Conservation (phyloP, 345 rosid species). For the Acer negundo region DNA sequence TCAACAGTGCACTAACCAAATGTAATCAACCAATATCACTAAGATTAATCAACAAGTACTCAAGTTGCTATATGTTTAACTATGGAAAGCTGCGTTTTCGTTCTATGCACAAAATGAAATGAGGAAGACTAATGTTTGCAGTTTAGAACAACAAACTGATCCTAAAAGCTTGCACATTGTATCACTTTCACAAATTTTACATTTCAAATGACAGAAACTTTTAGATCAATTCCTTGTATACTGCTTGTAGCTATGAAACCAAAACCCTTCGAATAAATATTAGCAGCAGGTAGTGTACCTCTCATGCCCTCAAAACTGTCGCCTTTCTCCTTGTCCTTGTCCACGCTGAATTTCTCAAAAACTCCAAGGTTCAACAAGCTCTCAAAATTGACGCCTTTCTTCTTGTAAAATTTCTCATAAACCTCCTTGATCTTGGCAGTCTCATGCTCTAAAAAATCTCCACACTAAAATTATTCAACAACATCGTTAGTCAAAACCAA, state of each 20-base stretch:
- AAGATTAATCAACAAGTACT: too few species aligned
- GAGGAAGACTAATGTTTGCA: too few species aligned
- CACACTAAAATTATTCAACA: slow-evolving; percentile 51
- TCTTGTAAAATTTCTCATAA: slow-evolving; percentile 64
- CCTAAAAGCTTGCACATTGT: too few species aligned
- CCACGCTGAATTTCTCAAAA: too few species aligned
- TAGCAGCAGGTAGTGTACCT: slow-evolving; percentile 35
- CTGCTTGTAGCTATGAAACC: background rate
- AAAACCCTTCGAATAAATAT: background rate
- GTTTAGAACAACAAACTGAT: background rate
- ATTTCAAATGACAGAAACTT: background rate
- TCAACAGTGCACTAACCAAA: too few species aligned
- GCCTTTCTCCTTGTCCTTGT: slow-evolving; percentile 51
- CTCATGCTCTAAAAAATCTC: slow-evolving; percentile 62
- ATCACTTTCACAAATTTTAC: background rate
- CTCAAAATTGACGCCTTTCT: slow-evolving; percentile 56
- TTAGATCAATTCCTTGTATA: background rate
- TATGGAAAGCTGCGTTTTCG: too few species aligned
- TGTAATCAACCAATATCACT: too few species aligned
- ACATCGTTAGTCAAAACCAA: background rate
- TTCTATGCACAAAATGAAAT: too few species aligned
- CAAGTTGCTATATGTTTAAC: too few species aligned
- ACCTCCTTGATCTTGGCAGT: slow-evolving; percentile 61
- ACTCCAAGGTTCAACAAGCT: slow-evolving; percentile 20
- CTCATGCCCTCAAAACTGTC: slow-evolving; percentile 54